These are phyloP conservation scores for Alternaria gaisen DNA, from an alignment of 2,329 filamentous ascomycete genomes.

Conservation along the genomic window DNA sequence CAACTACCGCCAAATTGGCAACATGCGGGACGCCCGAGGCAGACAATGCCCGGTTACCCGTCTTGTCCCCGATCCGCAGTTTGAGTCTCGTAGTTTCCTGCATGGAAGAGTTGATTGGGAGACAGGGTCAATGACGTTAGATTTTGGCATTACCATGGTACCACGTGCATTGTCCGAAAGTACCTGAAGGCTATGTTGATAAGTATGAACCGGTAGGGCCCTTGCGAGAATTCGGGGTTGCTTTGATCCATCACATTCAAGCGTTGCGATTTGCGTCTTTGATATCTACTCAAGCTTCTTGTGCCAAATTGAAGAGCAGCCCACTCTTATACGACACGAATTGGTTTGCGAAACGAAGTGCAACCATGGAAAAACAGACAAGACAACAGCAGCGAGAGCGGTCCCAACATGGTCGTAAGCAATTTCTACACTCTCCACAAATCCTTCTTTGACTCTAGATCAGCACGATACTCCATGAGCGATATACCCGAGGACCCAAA, in stretches of 20 bases:
- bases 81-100: conserved; percentile 5
- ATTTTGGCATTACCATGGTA: conserved; percentile 2
- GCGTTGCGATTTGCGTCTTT: neutral
- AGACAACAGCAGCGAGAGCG: conserved; percentile 14
- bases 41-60: conserved; percentile 17
- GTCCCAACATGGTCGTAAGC: conserved; percentile 14
- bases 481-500: conserved; percentile 12
- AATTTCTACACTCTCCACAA: neutral
- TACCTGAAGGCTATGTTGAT: neutral
- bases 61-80: conserved; percentile 9
- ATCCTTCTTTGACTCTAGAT: neutral
- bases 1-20: conserved; percentile 13
- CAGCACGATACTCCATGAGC: conserved; percentile 15
- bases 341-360: conserved; percentile 1
- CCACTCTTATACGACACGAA: conserved; percentile 2
- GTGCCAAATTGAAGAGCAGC: neutral
- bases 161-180: neutral
- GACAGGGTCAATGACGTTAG: conserved; percentile 20
- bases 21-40: conserved; percentile 12
- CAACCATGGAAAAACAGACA: conserved; percentile 11
- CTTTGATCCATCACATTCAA: neutral
- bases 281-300: neutral
- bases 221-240: neutral
- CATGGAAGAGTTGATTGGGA: conserved; percentile 13
- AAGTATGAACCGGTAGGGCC: conserved; percentile 7